Conservation (phyloP, 768 basidiomycete species). For the Tylopilus intermedius region DNA sequence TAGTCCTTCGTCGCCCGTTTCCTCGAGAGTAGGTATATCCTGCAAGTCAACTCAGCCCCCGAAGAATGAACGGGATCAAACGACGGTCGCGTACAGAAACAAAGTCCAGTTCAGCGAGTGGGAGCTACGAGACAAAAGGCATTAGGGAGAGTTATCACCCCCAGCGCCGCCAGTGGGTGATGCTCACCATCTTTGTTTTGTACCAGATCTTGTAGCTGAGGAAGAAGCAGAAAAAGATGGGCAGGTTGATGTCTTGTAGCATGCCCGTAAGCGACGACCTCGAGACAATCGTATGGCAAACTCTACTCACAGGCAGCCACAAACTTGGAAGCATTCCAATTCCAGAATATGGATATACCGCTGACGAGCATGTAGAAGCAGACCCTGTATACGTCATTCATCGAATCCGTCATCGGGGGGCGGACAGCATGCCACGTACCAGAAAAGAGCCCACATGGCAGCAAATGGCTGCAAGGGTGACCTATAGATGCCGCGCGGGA, state of each 20-base stretch:
- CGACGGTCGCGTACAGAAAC: slow-evolving; percentile 44
- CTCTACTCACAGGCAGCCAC: slow-evolving; percentile 35
- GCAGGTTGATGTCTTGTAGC: slow-evolving; percentile 35
- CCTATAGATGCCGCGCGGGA: slow-evolving; percentile 58
- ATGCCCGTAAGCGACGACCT: neutral
- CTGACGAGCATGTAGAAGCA: slow-evolving; percentile 54
- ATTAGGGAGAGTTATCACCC: neutral
- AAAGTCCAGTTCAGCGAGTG: slow-evolving; percentile 58
- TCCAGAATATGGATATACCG: slow-evolving; percentile 58
- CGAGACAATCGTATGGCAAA: neutral
- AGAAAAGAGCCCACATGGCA: slow-evolving; percentile 65
- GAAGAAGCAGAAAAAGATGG: slow-evolving; percentile 43
- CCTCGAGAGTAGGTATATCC: slow-evolving; percentile 66
- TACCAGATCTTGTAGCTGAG: slow-evolving; percentile 38
- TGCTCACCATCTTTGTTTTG: slow-evolving; percentile 21
- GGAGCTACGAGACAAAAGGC: neutral
- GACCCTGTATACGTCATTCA: slow-evolving; percentile 7
- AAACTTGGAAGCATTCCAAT: slow-evolving; percentile 52
- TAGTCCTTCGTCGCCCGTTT: slow-evolving; percentile 47
- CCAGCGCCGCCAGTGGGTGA: neutral
- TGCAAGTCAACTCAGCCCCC: slow-evolving; percentile 19
- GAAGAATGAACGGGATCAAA: neutral
- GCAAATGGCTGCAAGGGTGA: slow-evolving; percentile 62
- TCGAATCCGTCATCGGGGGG: neutral
- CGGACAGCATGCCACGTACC: slow-evolving; percentile 41